Evolutionary conservation across 177 flowering plant genomes (phyloP), one percentile per base, ranked within the genome.

Genomic region (Vitis hybrid): DNA sequence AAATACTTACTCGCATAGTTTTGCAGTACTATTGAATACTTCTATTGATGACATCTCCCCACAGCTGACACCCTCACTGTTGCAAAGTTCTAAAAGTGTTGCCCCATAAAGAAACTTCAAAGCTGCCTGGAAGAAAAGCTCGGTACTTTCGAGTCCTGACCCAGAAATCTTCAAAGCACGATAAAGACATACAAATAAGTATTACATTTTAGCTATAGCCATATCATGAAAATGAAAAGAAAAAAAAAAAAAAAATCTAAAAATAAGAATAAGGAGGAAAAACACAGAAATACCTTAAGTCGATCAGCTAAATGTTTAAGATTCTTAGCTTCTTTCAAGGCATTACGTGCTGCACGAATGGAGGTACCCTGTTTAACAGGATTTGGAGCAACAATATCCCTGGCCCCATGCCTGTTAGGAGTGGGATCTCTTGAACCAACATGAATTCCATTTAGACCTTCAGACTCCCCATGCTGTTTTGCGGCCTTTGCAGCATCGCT

Each of bases 231-330:
- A 26, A 26, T 26, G 29, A 26, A 26, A 26, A 26, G 5, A 26
- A 26, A 26, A 26, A 26, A 59, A 22, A 29, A 10, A 39, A 59
- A 22, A 29, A 10, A 31, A n/a, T 39, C 9, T 39, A 3, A 31
- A 61, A 51, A 1, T 58, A 39, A 10, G 54, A 18, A 1, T 63
- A 22, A 16, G 59, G 15, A 14, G 7, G n/a, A 39, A 60, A 34
- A 60, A 50, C 5, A 59, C 22, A 34, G 18, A 10, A 14, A 51
- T 9, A 88, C 94, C 94, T 83, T 87, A 18, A 81, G 77, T 18
- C 88, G 90, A 76, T 89, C 84, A 61, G 91, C 91, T 57, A 80
- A 49, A 75, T 87, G 89, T 69, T 89, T 87, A 34, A 89, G 83
- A 77, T 74, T 79, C 73, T 72, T 86, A 22, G 94, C 91, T 66